Evolutionary conservation across 768 basidiomycete genomes (phyloP).

Genomic region (Fistulinella prunicolor): DNA sequence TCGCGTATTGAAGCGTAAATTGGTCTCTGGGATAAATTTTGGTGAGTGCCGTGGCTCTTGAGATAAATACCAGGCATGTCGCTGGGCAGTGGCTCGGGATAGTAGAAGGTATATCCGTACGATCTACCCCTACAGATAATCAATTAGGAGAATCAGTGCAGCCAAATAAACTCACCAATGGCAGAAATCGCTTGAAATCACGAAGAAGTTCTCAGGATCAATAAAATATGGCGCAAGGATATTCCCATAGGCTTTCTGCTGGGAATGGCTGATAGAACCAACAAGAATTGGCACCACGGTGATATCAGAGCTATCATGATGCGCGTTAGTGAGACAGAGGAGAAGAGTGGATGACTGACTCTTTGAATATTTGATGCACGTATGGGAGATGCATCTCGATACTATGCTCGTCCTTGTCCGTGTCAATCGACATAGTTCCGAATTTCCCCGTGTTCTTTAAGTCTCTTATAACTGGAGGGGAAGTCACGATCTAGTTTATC

Average conservation of each 20-base stretch:
- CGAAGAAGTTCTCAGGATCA: constrained; percentile 76
- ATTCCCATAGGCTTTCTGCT: constrained; percentile 62
- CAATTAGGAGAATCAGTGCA: background rate
- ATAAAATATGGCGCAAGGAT: constrained; percentile 80
- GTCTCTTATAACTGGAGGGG: constrained; percentile 14
- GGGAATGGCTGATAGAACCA: constrained; percentile 62
- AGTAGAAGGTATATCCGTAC: constrained; percentile 88
- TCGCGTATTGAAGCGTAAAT: constrained; percentile 82
- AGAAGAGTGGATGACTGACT: constrained; percentile 41
- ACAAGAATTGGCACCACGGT: constrained; percentile 88
- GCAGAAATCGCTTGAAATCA: constrained; percentile 96
- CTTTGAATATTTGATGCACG: constrained; percentile 78
- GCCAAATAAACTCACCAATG: constrained; percentile 68
- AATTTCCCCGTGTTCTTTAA: constrained; percentile 45
- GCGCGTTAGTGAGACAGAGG: constrained; percentile 3
- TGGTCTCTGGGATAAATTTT: constrained; percentile 46
- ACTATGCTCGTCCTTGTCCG: constrained; percentile 94
- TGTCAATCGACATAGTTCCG: constrained; percentile 54
- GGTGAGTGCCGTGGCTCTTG: constrained; percentile 41
- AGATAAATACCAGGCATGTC: constrained; percentile 48
- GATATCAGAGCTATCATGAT: constrained; percentile 58
- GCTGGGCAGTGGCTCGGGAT: constrained; percentile 56
- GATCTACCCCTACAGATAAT: constrained; percentile 63
- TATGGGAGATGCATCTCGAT: constrained; percentile 98
- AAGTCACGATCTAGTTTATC: constrained; percentile 4